Conservation (phyloP, 73 alveolate species). For the Stentor roeselii region DNA sequence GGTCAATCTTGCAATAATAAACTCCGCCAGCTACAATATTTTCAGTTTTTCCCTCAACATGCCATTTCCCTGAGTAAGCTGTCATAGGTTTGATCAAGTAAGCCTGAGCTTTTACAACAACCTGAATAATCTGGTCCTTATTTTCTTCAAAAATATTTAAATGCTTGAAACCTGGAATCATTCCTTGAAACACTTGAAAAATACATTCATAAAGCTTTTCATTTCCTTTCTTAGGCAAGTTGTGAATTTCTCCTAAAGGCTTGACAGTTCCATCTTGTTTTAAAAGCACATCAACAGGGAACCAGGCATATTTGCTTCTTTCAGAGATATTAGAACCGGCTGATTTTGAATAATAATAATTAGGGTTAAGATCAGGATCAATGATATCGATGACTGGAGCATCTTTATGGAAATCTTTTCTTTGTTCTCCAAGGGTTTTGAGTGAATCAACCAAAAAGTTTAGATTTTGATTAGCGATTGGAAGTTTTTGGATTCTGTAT, state of each 20-base stretch:
- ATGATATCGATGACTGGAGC: neutral
- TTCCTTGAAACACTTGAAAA: neutral
- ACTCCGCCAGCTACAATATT: no score
- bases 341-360: neutral
- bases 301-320: neutral
- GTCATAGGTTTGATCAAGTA: no score
- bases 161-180: neutral
- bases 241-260: neutral
- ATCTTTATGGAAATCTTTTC: no score
- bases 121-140: neutral
- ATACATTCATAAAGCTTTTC: neutral
- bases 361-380: constrained; percentile 13
- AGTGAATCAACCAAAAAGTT: no score
- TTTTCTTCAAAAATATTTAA: neutral
- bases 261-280: neutral
- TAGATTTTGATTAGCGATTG: no score
- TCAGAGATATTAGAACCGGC: neutral
- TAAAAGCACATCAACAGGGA: neutral
- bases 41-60: no score
- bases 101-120: no score
- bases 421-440: no score
- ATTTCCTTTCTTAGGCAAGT: neutral
- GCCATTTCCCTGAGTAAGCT: no score
- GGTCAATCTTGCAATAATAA: neutral
- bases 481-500: no score